These are phyloP conservation scores for Dryas drummondii DNA, from an alignment of 306 rosid species.

Conservation along the genomic window DNA sequence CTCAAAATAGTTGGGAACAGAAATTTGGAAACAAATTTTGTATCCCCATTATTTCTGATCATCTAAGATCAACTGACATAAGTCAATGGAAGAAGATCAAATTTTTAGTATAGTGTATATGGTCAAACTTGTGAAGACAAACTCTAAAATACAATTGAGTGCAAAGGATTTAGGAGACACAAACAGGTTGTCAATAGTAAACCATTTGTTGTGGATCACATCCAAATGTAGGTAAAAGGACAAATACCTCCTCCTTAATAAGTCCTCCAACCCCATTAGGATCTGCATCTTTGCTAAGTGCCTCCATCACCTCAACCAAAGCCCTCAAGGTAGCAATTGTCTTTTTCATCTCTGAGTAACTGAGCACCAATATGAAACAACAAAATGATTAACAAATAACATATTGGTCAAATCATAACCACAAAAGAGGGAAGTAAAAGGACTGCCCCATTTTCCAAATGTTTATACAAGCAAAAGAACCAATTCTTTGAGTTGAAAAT, in stretches of 20 bases:
- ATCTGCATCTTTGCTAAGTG: slow-evolving; percentile 76
- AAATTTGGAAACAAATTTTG: slow-evolving; percentile 5
- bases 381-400: slow-evolving; percentile 24
- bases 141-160: slow-evolving; percentile 5
- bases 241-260: slow-evolving; percentile 80
- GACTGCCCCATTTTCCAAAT: not conserved
- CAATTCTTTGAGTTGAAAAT: not conserved
- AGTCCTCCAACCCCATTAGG: slow-evolving; percentile 77
- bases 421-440: slow-evolving; percentile 1
- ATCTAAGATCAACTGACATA: slow-evolving; percentile 15
- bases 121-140: not conserved
- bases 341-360: slow-evolving; percentile 64
- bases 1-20: slow-evolving; percentile 23
- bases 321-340: slow-evolving; percentile 77
- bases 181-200: slow-evolving; percentile 10
- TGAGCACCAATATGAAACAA: slow-evolving; percentile 47
- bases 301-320: slow-evolving; percentile 93
- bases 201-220: slow-evolving; percentile 15
- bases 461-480: not conserved
- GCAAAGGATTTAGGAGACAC: slow-evolving; percentile 14
- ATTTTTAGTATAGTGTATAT: not conserved
- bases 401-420: slow-evolving; percentile 8
- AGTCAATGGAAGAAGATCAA: not conserved
- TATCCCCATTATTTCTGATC: not conserved
- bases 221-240: slow-evolving; percentile 22